These are phyloP conservation scores for Apiotrichum brassicae DNA, from an alignment of 1,284 basidiomycete genomes.

Conservation along the genomic window DNA sequence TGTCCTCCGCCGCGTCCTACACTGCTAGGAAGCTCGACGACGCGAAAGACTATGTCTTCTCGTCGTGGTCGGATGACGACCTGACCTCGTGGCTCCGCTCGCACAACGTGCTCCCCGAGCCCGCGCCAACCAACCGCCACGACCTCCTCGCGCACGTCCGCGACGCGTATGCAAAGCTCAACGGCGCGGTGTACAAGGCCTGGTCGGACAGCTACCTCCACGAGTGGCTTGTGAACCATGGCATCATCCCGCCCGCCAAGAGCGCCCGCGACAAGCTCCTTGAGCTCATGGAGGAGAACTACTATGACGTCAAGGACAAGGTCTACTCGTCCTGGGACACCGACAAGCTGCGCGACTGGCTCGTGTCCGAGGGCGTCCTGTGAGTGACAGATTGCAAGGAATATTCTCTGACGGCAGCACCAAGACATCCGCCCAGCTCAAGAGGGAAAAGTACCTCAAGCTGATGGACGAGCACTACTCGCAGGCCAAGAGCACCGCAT, in stretches of 20 bases:
- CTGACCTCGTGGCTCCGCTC: slow-evolving; percentile 60
- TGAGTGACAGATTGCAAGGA: background rate
- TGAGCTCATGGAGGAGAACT: slow-evolving; percentile 68
- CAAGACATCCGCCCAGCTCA: slow-evolving; percentile 9
- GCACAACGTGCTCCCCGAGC: slow-evolving; percentile 64
- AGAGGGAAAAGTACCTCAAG: slow-evolving; percentile 40
- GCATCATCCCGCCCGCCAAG: slow-evolving; percentile 57
- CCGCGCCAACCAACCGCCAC: slow-evolving; percentile 58
- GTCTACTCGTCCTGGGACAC: slow-evolving; percentile 64
- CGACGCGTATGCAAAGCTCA: slow-evolving; percentile 58
- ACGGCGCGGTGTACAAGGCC: slow-evolving; percentile 64
- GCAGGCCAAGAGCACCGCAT: slow-evolving; percentile 61
- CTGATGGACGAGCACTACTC: slow-evolving; percentile 70
- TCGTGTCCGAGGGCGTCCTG: slow-evolving; percentile 46
- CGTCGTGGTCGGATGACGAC: slow-evolving; percentile 74
- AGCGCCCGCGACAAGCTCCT: slow-evolving; percentile 63
- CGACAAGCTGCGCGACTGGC: slow-evolving; percentile 46
- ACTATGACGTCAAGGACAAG: slow-evolving; percentile 58
- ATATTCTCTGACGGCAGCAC: background rate
- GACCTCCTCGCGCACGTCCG: slow-evolving; percentile 64
- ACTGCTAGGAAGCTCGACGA: slow-evolving; percentile 57
- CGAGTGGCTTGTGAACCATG: slow-evolving; percentile 74
- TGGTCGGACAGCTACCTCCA: slow-evolving; percentile 84
- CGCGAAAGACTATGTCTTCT: slow-evolving; percentile 77
- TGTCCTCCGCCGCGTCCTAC: slow-evolving; percentile 39